phyloP scores from a whole-genome alignment of 2,329 filamentous ascomycete species.

The Periglandula ipomoeae region DNA sequence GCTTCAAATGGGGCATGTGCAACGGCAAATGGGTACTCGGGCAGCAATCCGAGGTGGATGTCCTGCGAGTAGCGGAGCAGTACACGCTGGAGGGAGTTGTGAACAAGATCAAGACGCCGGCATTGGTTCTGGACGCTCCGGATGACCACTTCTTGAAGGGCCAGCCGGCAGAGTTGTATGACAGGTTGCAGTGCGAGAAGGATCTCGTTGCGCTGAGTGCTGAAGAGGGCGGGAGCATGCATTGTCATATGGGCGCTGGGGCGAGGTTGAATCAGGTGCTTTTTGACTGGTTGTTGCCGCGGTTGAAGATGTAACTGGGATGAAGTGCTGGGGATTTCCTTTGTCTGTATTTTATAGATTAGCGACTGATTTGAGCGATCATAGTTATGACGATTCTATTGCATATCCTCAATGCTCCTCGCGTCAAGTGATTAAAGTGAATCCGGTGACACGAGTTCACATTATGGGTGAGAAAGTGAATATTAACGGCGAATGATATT shows the following conservation, averaged over 20 bases:
- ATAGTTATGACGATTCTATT: no score
- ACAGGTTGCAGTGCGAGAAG: not conserved
- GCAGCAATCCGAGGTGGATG: no score
- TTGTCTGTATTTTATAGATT: not conserved
- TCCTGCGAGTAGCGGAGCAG: constrained; percentile 17
- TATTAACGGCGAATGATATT: no score
- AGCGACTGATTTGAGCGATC: no score
- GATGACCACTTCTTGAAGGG: not conserved
- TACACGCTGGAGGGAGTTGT: constrained; percentile 11
- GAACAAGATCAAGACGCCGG: constrained; percentile 10
- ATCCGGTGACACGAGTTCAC: no score
- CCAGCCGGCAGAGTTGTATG: not conserved
- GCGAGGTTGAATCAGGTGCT: not conserved
- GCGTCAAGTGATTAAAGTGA: no score
- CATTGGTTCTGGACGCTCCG: not conserved
- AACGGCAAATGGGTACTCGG: no score
- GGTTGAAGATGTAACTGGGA: not conserved
- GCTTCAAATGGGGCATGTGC: constrained; percentile 14
- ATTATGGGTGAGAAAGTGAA: no score
- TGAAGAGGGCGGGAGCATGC: not conserved
- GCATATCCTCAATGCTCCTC: no score
- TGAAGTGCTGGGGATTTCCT: not conserved
- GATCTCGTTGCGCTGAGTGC: not conserved
- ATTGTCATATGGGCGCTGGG: not conserved
- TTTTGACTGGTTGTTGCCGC: not conserved